These are phyloP conservation scores for Thoreauomyces humboldtii DNA, from an alignment of 192 early-diverging fungal species.

Conservation along the genomic window DNA sequence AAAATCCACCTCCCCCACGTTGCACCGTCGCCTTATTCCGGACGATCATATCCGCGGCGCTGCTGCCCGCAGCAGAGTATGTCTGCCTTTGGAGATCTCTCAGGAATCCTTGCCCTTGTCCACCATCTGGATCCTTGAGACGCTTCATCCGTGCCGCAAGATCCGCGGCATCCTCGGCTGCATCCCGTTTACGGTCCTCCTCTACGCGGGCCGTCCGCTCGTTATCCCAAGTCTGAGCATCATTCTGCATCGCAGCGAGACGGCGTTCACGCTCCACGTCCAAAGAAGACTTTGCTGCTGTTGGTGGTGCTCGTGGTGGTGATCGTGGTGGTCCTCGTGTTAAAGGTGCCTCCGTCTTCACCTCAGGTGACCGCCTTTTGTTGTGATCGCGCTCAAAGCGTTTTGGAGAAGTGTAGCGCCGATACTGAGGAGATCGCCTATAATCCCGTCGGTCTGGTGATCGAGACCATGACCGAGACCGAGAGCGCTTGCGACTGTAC, in stretches of 20 bases:
- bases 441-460: background rate
- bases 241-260: constrained; percentile 37
- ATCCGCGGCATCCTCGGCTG: constrained; percentile 33
- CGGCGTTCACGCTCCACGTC: constrained; percentile 26
- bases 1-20: constrained; percentile 25
- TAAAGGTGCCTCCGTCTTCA: too few relatives aligned
- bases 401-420: too few relatives aligned
- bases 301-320: background rate
- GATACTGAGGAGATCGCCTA: too few relatives aligned
- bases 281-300: background rate
- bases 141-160: constrained; percentile 24
- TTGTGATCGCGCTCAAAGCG: too few relatives aligned
- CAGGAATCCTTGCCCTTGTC: constrained; percentile 28
- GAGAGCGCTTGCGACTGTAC: too few relatives aligned
- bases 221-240: constrained; percentile 35
- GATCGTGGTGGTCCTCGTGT: background rate
- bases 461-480: background rate
- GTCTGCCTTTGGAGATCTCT: constrained; percentile 20
- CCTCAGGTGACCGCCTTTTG: too few relatives aligned
- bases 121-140: constrained; percentile 8
- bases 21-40: constrained; percentile 43
- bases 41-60: constrained; percentile 39
- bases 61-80: constrained; percentile 4
- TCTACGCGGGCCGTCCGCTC: constrained; percentile 26
- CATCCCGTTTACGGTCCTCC: constrained; percentile 21